These are phyloP conservation scores for Nakaseomyces uthaithaninus DNA, from an alignment of 1,139 yeast species.

Conservation along the genomic window DNA sequence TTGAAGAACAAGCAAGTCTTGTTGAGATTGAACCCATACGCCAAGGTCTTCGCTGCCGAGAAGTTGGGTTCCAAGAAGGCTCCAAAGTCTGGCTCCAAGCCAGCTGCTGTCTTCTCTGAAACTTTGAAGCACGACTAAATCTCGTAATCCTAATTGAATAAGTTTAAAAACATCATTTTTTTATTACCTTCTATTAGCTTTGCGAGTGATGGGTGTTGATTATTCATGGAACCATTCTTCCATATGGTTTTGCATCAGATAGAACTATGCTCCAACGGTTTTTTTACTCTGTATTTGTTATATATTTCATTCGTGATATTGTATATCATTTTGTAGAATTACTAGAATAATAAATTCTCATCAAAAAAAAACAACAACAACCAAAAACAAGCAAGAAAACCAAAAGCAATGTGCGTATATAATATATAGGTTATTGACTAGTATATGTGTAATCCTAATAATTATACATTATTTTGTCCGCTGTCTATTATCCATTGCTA, in stretches of 20 bases:
- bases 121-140: constrained; percentile 51
- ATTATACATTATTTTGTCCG: too few species aligned
- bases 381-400: too few species aligned
- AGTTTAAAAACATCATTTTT: not conserved
- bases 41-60: constrained; percentile 91
- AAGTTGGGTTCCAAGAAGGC: constrained; percentile 83
- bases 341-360: not conserved
- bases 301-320: too few species aligned
- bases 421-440: too few species aligned
- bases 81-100: constrained; percentile 56
- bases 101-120: constrained; percentile 62
- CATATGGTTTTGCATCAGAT: too few species aligned
- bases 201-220: not conserved
- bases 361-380: not conserved
- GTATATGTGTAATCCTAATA: too few species aligned
- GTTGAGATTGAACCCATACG: constrained; percentile 99
- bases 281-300: not conserved
- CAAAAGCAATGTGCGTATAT: too few species aligned
- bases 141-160: not conserved
- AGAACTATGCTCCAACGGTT: not conserved
- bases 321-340: not conserved
- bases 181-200: not conserved
- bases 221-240: not conserved
- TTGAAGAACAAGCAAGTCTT: constrained; percentile 98
- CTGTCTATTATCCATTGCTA: too few species aligned